Conservation (phyloP, 371 early-diverging fungal species). For the Nematocida sp. region DNA sequence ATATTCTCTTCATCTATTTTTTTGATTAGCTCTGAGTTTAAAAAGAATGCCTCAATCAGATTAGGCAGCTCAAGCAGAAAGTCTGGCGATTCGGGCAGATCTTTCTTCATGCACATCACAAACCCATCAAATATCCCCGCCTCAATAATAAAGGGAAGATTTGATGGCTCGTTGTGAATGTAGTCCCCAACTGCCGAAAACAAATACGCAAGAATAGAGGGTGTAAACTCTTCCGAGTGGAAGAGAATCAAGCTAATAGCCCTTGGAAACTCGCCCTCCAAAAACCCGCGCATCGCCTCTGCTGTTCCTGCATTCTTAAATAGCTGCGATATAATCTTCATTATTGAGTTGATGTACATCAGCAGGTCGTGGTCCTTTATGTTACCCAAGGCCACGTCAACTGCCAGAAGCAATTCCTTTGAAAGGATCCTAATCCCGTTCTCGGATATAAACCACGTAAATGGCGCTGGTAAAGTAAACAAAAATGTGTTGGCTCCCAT, state of each 20-base stretch:
- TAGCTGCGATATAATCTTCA: constrained; percentile 53
- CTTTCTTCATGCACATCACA: constrained; percentile 32
- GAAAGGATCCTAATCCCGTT: constrained; percentile 35
- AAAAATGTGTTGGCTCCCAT: constrained; percentile 45
- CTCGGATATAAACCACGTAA: constrained; percentile 49
- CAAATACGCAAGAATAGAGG: constrained; percentile 32
- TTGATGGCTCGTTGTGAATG: constrained; percentile 46
- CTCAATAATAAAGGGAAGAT: constrained; percentile 40
- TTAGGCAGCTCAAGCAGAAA: constrained; percentile 30
- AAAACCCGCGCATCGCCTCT: constrained; percentile 43
- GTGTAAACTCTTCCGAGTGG: constrained; percentile 32
- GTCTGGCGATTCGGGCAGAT: constrained; percentile 9
- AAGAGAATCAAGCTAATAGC: constrained; percentile 25
- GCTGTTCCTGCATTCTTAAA: constrained; percentile 44
- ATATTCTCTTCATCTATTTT: constrained; percentile 24
- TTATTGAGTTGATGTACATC: constrained; percentile 37
- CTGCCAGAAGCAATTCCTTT: constrained; percentile 31
- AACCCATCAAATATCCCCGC: constrained; percentile 52
- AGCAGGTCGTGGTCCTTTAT: constrained; percentile 26
- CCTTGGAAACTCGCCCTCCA: constrained; percentile 45
- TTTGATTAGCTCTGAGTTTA: constrained; percentile 21
- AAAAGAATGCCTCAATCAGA: constrained; percentile 38
- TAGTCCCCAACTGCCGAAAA: constrained; percentile 32
- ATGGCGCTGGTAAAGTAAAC: constrained; percentile 29
- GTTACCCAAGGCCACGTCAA: neutral